Evolutionary conservation across 352 stramenopile species (phyloP).

Genomic region (Pythium myriotylum): DNA sequence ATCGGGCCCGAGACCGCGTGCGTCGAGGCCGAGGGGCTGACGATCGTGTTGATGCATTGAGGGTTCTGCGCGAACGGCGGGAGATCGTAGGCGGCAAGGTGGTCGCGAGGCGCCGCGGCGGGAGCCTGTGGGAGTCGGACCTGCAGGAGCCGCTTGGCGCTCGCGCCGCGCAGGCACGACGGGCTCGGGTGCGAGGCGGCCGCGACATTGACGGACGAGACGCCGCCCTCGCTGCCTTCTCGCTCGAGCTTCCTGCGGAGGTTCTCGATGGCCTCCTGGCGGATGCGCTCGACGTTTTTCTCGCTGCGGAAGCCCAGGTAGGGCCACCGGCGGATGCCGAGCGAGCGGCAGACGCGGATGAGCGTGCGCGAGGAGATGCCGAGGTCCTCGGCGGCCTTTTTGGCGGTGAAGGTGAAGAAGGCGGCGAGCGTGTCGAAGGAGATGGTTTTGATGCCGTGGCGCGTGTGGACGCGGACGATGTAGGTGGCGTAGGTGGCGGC

Average conservation of each 20-base stretch:
- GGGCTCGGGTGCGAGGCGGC: slow-evolving; percentile 38
- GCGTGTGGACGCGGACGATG: slow-evolving; percentile 14
- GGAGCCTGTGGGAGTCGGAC: slow-evolving; percentile 50
- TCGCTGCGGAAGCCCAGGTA: slow-evolving; percentile 82
- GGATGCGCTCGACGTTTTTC: slow-evolving; percentile 80
- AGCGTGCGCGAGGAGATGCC: slow-evolving; percentile 79
- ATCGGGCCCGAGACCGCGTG: slow-evolving; percentile 22
- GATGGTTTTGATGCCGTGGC: slow-evolving; percentile 65
- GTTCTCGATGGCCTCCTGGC: slow-evolving; percentile 76
- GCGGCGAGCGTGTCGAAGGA: slow-evolving; percentile 69
- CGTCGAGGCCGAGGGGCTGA: slow-evolving; percentile 14
- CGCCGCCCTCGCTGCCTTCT: slow-evolving; percentile 29
- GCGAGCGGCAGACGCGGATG: slow-evolving; percentile 74
- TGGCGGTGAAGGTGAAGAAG: slow-evolving; percentile 75
- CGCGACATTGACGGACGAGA: not conserved
- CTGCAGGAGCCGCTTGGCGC: slow-evolving; percentile 72
- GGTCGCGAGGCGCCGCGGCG: slow-evolving; percentile 12
- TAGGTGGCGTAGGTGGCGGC: slow-evolving; percentile 24
- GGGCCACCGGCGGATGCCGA: slow-evolving; percentile 76
- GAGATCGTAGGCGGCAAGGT: slow-evolving; percentile 17
- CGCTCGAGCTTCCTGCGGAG: slow-evolving; percentile 73
- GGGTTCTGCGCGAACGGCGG: not conserved
- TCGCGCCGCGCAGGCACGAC: slow-evolving; percentile 61
- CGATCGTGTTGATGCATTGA: slow-evolving; percentile 19
- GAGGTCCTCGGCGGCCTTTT: slow-evolving; percentile 74